phyloP scores from a whole-genome alignment of 257 asterid species.

The Plantago major region DNA sequence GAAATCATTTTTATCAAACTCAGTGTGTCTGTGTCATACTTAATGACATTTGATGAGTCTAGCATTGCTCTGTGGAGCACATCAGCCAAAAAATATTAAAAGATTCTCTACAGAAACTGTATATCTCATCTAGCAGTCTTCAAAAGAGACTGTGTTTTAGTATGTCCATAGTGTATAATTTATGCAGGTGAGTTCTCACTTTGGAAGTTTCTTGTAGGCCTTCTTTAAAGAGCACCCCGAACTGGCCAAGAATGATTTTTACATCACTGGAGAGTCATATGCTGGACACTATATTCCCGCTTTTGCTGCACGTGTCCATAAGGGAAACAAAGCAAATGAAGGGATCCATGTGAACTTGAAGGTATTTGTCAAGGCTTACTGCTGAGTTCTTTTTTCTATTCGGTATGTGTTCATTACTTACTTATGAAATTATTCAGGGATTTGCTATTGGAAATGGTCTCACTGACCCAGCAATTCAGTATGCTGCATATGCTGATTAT shows the following conservation, averaged over 20 bases:
- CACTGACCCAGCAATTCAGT: slow-evolving; percentile 88
- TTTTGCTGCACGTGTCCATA: slow-evolving; percentile 84
- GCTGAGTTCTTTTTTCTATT: slow-evolving; percentile 5
- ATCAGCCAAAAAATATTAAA: too few relatives aligned
- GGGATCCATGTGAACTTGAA: slow-evolving; percentile 77
- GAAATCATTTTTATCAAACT: too few relatives aligned
- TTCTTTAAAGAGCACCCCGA: slow-evolving; percentile 86
- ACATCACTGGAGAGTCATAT: slow-evolving; percentile 92
- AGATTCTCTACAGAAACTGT: background rate
- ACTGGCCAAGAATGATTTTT: slow-evolving; percentile 71
- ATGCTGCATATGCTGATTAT: slow-evolving; percentile 86
- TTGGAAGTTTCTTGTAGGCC: slow-evolving; percentile 40
- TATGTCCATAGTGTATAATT: background rate
- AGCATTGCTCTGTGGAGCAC: too few relatives aligned
- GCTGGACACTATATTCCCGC: slow-evolving; percentile 98
- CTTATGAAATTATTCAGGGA: slow-evolving; percentile 47
- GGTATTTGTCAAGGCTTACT: slow-evolving; percentile 38
- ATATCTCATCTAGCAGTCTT: background rate
- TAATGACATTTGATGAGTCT: too few relatives aligned
- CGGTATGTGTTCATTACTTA: slow-evolving; percentile 17
- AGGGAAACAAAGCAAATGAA: slow-evolving; percentile 75
- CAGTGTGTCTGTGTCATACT: too few relatives aligned
- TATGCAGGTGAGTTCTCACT: background rate
- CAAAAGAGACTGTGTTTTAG: background rate
- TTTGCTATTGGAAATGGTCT: slow-evolving; percentile 96